Evolutionary conservation across 805 yeast species (phyloP).

Genomic region (Kodamaea sagamina): DNA sequence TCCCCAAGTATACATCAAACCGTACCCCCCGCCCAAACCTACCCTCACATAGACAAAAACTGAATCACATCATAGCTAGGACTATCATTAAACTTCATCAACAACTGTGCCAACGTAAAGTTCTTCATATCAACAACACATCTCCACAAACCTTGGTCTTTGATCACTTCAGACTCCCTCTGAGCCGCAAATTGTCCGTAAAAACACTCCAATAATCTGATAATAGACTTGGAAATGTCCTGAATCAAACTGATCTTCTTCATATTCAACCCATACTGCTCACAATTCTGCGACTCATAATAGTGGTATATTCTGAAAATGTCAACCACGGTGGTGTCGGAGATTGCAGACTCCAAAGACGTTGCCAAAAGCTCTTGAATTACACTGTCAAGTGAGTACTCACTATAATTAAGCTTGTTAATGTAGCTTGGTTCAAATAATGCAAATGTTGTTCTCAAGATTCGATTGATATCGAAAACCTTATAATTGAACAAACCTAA

Average conservation of each 20-base stretch:
- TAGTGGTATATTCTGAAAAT: constrained; percentile 9
- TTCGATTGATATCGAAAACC: constrained; percentile 15
- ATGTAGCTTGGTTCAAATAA: constrained; percentile 10
- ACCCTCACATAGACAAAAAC: constrained; percentile 6
- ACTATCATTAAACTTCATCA: constrained; percentile 16
- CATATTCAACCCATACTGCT: constrained; percentile 10
- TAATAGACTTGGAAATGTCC: constrained; percentile 14
- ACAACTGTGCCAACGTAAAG: constrained; percentile 16
- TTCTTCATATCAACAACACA: constrained; percentile 16
- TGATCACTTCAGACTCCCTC: neutral
- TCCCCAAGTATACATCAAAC: constrained; percentile 1
- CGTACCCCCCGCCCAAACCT: neutral
- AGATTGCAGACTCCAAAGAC: neutral
- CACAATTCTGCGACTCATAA: constrained; percentile 14
- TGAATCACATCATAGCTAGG: constrained; percentile 12
- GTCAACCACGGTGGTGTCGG: constrained; percentile 6
- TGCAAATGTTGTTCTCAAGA: constrained; percentile 15
- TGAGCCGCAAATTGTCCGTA: constrained; percentile 6
- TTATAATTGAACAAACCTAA: constrained; percentile 17
- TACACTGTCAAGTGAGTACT: constrained; percentile 10
- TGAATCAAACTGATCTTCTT: constrained; percentile 7
- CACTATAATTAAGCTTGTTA: constrained; percentile 2
- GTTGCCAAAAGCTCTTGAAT: constrained; percentile 4
- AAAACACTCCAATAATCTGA: constrained; percentile 11
- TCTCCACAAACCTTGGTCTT: constrained; percentile 16